Base-by-base conservation (phyloP, 148 eudicot genomes). In the Rhododendron mucronatum region DNA sequence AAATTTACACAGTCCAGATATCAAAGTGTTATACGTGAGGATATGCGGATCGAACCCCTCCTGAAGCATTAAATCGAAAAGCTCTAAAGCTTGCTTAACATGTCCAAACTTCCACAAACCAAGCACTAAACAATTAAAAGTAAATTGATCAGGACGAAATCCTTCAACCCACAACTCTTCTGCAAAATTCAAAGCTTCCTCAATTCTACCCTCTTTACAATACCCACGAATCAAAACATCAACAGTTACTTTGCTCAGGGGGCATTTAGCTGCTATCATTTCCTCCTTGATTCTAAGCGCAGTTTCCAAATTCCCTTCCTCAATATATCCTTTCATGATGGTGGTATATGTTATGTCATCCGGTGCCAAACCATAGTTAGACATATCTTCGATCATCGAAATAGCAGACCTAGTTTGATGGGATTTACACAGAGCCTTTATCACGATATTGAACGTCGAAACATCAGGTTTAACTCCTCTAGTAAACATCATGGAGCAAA, bases 351-450 rank as follows among this genome's bases (percentile, higher is more conserved):
- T 95, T 84, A 89, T 97, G 89, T 94, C 99, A 87, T 97, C 98
- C 0, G 98, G 98, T 28, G 47, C 85, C 87, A 97, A 88, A 45
- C 99, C 99, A 44, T 91, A 82, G 20, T 83, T 91, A 20, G 87
- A 91, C 98, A 97, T 97, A 83, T 97, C 99, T 80, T 95, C 96
- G 95, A 97, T 91, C 96, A 97, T 89, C 91, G 95, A 89, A 91
- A 94, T 93, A 3, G 99, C 98, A 85, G 93, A 95, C 91, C 98
- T 93, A 90, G 94, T 92, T 26, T 95, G 98, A 93, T 92, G 98
- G 8, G 96, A 95, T 86, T 92, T 97, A 88, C 98, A 95, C 83
- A 95, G 88, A 12, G 95, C 98, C 89, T 95, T 97, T 1, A 94
- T 92, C 92, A 95, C 90, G 35, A 97, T 92, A 85, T 94, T 97